Evolutionary conservation across 768 basidiomycete genomes (phyloP), one percentile per base, ranked within the genome.

Genomic region (Leccinum arenicola): DNA sequence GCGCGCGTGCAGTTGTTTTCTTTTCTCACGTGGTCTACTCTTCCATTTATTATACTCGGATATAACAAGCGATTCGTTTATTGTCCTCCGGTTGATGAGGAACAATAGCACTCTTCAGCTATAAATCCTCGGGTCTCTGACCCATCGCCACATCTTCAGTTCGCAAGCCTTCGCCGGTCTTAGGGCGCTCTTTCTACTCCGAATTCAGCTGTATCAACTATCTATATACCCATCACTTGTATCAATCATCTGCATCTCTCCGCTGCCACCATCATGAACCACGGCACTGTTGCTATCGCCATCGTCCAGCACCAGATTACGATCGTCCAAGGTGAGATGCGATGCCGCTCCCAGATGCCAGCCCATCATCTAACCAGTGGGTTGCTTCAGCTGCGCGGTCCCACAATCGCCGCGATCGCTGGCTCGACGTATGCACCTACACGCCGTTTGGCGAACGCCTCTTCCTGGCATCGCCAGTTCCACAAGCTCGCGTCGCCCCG

Each of bases 241-340:
- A 68, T 67, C 65, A 55, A 55, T 43, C 47, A 60, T 10, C 40
- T n/a, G 8, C 43, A 23, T 56, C 40, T 40, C 50, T 49, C 40
- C 31, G 74, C 19, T 19, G 2, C 73, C 70, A n/a, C 33, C 27
- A 78, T 60, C 35, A 68, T 85, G 78, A 73, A 80, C 64, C 72
- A 82, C 68, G 85, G 88, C 54, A 79, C 82, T 43, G 74, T 88
- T 59, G 88, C 87, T 54, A 81, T 89, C 57, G 88, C 88, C 21
- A 67, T 89, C 58, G 85, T 89, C 50, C 83, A 85, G 63, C 83
- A 81, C 65, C 82, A 85, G 68, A 83, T 90, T 35, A 82, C 82
- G 78, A 69, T 90, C 60, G 84, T 89, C 25, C 84, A 86, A 83
- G 83, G 88, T 86, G 64, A 57, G 71, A 36, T 36, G 8, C 12